These are phyloP conservation scores for Penicillium corylophilum DNA, from an alignment of 2,329 filamentous ascomycete genomes.

Conservation along the genomic window DNA sequence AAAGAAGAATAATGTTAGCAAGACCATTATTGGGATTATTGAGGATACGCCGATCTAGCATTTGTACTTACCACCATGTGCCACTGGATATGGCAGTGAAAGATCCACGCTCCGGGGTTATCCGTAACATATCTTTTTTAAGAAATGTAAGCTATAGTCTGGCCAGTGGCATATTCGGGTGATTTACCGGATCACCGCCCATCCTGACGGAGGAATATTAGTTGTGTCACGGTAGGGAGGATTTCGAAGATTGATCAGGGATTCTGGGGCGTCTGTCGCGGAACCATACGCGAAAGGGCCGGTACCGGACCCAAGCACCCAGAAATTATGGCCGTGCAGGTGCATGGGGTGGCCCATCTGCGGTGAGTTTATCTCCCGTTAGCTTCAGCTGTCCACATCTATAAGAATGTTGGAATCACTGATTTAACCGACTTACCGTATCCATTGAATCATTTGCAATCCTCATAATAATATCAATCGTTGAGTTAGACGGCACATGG, in stretches of 20 bases:
- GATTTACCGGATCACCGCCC: neutral
- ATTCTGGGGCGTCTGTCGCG: neutral
- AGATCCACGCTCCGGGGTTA: neutral
- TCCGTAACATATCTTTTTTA: neutral
- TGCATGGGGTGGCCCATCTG: neutral
- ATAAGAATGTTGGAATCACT: neutral
- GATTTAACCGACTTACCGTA: neutral
- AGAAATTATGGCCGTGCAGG: neutral
- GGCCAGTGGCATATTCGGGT: neutral
- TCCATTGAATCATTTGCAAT: neutral
- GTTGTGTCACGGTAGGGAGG: neutral
- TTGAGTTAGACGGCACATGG: conserved; percentile 12
- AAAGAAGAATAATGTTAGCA: neutral
- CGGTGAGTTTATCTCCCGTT: neutral
- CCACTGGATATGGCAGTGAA: neutral
- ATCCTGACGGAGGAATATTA: neutral
- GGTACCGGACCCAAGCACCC: neutral
- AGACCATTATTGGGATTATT: neutral
- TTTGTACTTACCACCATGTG: neutral
- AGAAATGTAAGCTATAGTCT: neutral
- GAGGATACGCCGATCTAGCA: neutral
- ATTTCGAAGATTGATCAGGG: neutral
- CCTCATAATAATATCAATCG: conserved; percentile 15
- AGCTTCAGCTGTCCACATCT: neutral
- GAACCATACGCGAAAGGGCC: neutral